phyloP scores from a whole-genome alignment of 345 rosid species.

The Cochlearia excelsa region DNA sequence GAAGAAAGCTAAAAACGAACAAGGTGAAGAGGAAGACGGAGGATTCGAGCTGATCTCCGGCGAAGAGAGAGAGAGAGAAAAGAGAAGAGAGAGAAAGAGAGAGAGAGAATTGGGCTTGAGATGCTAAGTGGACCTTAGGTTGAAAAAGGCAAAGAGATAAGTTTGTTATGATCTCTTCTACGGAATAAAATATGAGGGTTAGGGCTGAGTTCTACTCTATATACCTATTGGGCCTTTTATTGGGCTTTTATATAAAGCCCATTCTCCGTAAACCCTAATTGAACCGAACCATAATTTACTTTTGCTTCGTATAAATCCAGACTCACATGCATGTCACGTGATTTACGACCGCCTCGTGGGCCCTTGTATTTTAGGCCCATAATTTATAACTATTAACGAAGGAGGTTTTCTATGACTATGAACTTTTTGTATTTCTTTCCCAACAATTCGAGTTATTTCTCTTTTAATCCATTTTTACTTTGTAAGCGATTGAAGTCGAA shows the following conservation, averaged over 20 bases:
- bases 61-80: slow-evolving; percentile 1
- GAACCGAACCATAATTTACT: too few species aligned
- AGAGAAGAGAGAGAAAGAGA: background rate
- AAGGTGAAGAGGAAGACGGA: background rate
- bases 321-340: too few species aligned
- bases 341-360: too few species aligned
- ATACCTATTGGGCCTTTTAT: background rate
- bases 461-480: too few species aligned
- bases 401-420: too few species aligned
- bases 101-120: slow-evolving; percentile 49
- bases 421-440: too few species aligned
- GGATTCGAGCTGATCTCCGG: slow-evolving; percentile 8
- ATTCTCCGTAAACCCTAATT: background rate
- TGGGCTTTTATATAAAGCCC: background rate
- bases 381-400: too few species aligned
- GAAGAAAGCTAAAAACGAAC: background rate
- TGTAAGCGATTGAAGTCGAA: background rate
- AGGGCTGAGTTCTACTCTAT: background rate
- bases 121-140: slow-evolving; percentile 48
- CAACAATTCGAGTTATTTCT: too few species aligned
- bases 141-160: slow-evolving; percentile 8
- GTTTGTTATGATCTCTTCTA: slow-evolving; percentile 11
- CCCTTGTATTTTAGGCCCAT: too few species aligned
- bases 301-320: too few species aligned
- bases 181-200: slow-evolving; percentile 11